These are phyloP conservation scores for Parmelia sp. DNA, from an alignment of 495 filamentous ascomycete species.

Conservation along the genomic window DNA sequence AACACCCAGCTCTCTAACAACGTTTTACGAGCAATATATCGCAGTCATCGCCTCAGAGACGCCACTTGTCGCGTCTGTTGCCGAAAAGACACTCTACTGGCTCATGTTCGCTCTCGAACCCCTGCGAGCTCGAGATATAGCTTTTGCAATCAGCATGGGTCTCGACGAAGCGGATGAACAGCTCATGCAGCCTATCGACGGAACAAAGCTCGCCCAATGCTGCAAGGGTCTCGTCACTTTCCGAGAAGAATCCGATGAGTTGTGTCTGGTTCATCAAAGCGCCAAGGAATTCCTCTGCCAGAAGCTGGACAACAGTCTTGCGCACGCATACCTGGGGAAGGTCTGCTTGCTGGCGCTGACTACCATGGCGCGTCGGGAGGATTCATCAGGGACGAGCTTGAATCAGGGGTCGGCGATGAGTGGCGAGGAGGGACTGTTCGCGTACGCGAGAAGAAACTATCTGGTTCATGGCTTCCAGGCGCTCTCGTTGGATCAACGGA, in stretches of 20 bases:
- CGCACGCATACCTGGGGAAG: slow-evolving; percentile 7
- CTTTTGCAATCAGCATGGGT: slow-evolving; percentile 8
- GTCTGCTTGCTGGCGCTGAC: slow-evolving; percentile 6
- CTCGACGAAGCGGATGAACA: slow-evolving; percentile 2
- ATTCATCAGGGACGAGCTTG: background rate
- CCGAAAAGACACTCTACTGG: slow-evolving; percentile 11
- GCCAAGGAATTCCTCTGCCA: slow-evolving; percentile 9
- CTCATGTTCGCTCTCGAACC: slow-evolving; percentile 8
- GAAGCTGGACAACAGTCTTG: slow-evolving; percentile 6
- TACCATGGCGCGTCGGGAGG: background rate
- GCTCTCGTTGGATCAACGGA: slow-evolving; percentile 6
- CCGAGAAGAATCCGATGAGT: background rate
- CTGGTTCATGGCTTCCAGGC: slow-evolving; percentile 9
- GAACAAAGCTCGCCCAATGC: background rate
- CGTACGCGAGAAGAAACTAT: slow-evolving; percentile 4
- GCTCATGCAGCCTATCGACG: slow-evolving; percentile 1
- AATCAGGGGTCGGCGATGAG: background rate
- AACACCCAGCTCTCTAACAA: background rate
- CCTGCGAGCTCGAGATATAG: slow-evolving; percentile 3
- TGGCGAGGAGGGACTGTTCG: slow-evolving; percentile 2
- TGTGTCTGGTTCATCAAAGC: background rate
- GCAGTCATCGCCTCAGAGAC: background rate
- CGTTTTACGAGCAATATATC: slow-evolving; percentile 3
- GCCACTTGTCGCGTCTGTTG: background rate
- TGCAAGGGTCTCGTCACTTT: slow-evolving; percentile 2